Evolutionary conservation across 257 asterid species (phyloP), one percentile per base, ranked within the genome.

Genomic region (Paraleonurus japonicus): DNA sequence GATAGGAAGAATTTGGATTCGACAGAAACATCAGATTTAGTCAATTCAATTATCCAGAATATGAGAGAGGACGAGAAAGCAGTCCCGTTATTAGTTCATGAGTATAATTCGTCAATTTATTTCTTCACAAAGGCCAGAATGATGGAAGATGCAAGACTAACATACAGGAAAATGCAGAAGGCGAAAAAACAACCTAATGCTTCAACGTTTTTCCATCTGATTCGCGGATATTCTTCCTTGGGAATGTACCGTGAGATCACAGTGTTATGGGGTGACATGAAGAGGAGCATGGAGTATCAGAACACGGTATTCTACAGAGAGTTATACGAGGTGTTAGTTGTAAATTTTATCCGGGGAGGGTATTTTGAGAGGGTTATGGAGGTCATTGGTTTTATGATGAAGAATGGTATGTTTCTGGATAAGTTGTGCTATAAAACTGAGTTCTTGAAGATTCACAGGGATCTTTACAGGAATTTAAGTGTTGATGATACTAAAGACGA

Each of bases 301-400:
- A 73, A 73, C 65, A 50, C 80, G 32, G 69, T 79, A 69, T 80
- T 67, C 67, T 27, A 79, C 75, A 81, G 96, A 76, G 96, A 88
- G 81, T 53, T 91, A 62, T 88, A 83, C 2, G 97, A 91, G 81
- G 53, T 86, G 13, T 53, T 94, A 72, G 63, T 94, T 59, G 43
- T 85, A 79, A 85, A 70, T 88, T 89, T 94, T 71, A 75, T 94
- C 43, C 78, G 88, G 43, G 99, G 96, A 26, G 99, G 97, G 48
- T 94, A 91, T 73, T 94, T 94, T 67, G 92, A 89, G 77, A 89
- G 93, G 86, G 89, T 83, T 63, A 80, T 91, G 96, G 97, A 94
- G 81, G 81, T 88, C n/a, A 77, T 84, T 68, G 77, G 80, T 62
- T 68, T 85, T 43, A 94, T 89, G 96, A 82, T 69, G 83, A 83